These are phyloP conservation scores for Syzygium aqueum DNA, from an alignment of 345 rosid species.

Conservation along the genomic window DNA sequence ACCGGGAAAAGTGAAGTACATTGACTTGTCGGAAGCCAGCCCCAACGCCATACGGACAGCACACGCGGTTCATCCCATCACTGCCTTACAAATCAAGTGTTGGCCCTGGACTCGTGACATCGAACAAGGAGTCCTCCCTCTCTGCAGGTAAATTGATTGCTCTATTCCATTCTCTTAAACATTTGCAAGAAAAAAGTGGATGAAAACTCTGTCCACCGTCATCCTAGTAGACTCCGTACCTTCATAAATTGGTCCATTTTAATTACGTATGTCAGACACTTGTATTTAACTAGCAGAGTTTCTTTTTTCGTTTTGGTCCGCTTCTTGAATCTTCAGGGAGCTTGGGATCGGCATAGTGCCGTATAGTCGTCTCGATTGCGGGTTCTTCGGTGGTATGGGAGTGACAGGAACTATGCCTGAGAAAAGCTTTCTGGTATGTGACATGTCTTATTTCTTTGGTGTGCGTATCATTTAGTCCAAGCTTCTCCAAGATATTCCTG, in stretches of 20 bases:
- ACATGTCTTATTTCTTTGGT: background rate
- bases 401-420: background rate
- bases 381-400: constrained; percentile 4
- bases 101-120: constrained; percentile 36
- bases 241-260: background rate
- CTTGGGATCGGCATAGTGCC: constrained; percentile 12
- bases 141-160: constrained; percentile 24
- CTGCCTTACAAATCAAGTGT: constrained; percentile 40
- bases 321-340: background rate
- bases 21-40: constrained; percentile 40
- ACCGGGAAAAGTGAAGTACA: constrained; percentile 33
- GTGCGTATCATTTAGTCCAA: background rate
- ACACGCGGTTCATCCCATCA: constrained; percentile 33
- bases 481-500: background rate
- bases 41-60: constrained; percentile 30
- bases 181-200: background rate
- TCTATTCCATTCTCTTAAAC: background rate
- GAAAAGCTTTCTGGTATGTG: background rate
- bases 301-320: background rate
- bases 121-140: constrained; percentile 34
- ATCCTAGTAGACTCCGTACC: background rate
- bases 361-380: constrained; percentile 15
- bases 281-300: background rate
- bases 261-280: background rate
- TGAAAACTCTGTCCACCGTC: background rate